phyloP scores from a whole-genome alignment of 2,329 filamentous ascomycete genomes.

The Cladosporium austrohemisphaericum region DNA sequence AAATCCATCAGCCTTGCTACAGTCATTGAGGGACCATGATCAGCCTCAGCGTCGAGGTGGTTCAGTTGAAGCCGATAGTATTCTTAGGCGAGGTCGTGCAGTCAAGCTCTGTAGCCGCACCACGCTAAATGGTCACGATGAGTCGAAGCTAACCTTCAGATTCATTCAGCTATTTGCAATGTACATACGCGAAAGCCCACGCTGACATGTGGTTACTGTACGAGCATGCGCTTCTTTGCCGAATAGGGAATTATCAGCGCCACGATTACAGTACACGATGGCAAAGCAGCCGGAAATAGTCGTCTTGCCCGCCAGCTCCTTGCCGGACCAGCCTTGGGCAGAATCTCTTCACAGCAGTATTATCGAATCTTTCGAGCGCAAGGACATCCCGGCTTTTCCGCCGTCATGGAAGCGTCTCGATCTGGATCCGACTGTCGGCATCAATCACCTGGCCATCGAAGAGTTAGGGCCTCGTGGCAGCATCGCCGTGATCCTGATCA shows the following conservation, averaged over 20 bases:
- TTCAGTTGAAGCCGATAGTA: too few species aligned
- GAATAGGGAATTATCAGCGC: neutral
- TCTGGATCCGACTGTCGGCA: slow-evolving; percentile 17
- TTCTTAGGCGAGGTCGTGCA: neutral
- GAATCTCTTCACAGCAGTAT: slow-evolving; percentile 22
- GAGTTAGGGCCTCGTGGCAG: slow-evolving; percentile 22
- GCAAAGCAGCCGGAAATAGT: slow-evolving; percentile 10
- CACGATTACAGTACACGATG: neutral
- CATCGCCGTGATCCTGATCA: slow-evolving; percentile 18
- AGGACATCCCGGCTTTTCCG: slow-evolving; percentile 22
- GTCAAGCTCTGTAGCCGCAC: neutral
- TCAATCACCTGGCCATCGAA: slow-evolving; percentile 16
- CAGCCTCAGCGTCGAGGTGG: too few species aligned
- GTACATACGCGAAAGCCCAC: neutral
- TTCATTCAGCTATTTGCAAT: neutral
- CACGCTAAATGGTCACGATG: neutral
- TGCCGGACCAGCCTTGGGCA: slow-evolving; percentile 23
- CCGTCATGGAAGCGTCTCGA: slow-evolving; percentile 25
- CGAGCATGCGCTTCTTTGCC: neutral
- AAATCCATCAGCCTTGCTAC: too few species aligned
- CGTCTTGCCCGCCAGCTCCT: slow-evolving; percentile 15
- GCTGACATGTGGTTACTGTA: neutral
- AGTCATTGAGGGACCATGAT: too few species aligned
- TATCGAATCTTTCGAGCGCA: slow-evolving; percentile 20
- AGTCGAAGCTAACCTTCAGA: slow-evolving; percentile 6